Evolutionary conservation across 805 yeast species (phyloP).

Genomic region (Candida tallmaniae): DNA sequence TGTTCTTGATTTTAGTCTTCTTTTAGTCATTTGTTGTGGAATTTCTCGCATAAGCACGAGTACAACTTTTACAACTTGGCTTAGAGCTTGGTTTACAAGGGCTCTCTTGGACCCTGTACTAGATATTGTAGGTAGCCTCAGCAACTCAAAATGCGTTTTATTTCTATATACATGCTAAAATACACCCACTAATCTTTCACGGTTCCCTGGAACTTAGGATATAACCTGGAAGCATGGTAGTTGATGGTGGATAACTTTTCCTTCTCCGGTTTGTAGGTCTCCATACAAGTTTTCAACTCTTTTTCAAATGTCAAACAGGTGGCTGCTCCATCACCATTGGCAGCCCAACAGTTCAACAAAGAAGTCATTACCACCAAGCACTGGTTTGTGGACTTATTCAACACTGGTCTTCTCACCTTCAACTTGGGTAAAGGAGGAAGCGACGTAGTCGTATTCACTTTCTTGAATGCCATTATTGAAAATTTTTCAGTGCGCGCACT

Average conservation of each 20-base stretch:
- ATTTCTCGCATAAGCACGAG: too few species aligned
- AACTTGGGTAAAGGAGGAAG: constrained; percentile 73
- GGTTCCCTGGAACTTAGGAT: constrained; percentile 50
- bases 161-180: constrained; percentile 1
- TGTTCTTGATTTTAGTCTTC: too few species aligned
- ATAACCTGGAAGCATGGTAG: constrained; percentile 53
- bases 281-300: constrained; percentile 76
- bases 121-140: too few species aligned
- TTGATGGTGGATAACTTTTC: constrained; percentile 44
- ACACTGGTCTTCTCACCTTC: constrained; percentile 61
- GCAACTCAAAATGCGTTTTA: too few species aligned
- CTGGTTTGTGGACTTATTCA: constrained; percentile 56
- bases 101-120: not conserved
- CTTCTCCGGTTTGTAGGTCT: constrained; percentile 34
- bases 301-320: constrained; percentile 61
- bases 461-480: constrained; percentile 37
- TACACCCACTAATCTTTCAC: constrained; percentile 27
- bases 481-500: constrained; percentile 4
- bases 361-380: constrained; percentile 82
- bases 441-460: constrained; percentile 36
- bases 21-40: too few species aligned
- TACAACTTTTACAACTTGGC: too few species aligned
- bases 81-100: too few species aligned
- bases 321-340: constrained; percentile 78
- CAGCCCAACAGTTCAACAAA: constrained; percentile 92